Conservation (phyloP, 2,329 filamentous ascomycete genomes). For the Arthrobotrys sinensis region DNA sequence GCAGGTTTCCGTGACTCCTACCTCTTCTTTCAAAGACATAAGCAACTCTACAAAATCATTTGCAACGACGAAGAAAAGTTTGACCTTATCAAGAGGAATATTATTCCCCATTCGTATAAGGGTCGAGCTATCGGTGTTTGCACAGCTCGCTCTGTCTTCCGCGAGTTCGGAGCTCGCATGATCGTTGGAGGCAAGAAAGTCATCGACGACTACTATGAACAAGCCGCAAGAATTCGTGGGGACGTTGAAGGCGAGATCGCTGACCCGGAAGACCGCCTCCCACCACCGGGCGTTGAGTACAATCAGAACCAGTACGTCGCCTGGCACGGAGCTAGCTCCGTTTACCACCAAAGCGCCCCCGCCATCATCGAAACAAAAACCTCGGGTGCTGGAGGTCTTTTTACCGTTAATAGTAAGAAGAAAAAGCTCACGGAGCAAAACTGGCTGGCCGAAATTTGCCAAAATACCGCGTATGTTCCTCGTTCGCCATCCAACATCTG, state of each 20-base stretch:
- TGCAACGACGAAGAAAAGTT: slow-evolving; percentile 94
- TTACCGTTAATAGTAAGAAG: slow-evolving; percentile 57
- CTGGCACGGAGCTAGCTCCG: slow-evolving; percentile 96
- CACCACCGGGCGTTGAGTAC: slow-evolving; percentile 82
- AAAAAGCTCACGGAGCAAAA: slow-evolving; percentile 55
- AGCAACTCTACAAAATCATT: slow-evolving; percentile 97
- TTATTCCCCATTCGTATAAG: slow-evolving; percentile 99
- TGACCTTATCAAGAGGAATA: slow-evolving; percentile 92
- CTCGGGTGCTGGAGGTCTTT: slow-evolving; percentile 44
- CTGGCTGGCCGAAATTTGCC: slow-evolving; percentile 34
- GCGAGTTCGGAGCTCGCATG: slow-evolving; percentile 95
- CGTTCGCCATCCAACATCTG: neutral
- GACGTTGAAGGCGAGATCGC: slow-evolving; percentile 89
- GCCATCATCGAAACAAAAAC: slow-evolving; percentile 80
- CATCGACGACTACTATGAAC: slow-evolving; percentile 89
- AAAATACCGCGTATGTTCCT: slow-evolving; percentile 43
- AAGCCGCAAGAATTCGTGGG: slow-evolving; percentile 81
- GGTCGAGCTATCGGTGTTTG: slow-evolving; percentile 97
- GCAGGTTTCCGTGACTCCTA: slow-evolving; percentile 98
- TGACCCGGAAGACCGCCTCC: slow-evolving; percentile 86
- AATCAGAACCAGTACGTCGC: slow-evolving; percentile 99
- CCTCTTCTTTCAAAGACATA: slow-evolving; percentile 97
- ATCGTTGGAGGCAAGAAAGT: slow-evolving; percentile 90
- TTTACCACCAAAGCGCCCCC: slow-evolving; percentile 88
- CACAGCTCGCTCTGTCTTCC: slow-evolving; percentile 94